Percentiles rank a stretch among this genome's conserved stretches.
Conservation (phyloP, 2,329 filamentous ascomycete genomes). For the Dendryphion nanum region DNA sequence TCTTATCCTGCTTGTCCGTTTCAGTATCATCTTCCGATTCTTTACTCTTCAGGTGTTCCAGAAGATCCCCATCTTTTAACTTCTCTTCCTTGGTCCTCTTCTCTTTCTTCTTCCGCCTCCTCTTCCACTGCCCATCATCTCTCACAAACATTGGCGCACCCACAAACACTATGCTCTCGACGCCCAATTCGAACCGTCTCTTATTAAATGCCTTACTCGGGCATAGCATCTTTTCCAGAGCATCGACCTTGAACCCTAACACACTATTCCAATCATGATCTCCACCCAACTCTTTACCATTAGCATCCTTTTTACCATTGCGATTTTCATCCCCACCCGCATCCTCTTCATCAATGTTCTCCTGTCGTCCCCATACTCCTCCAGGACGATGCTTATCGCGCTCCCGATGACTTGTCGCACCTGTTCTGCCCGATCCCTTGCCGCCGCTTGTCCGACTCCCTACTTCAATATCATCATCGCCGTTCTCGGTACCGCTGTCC, state of each 20-base stretch:
- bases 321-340: slow-evolving; percentile 16
- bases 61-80: slow-evolving; percentile 12
- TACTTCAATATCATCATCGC: slow-evolving; percentile 32
- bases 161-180: slow-evolving; percentile 41
- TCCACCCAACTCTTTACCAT: slow-evolving; percentile 20
- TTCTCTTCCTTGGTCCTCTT: slow-evolving; percentile 21
- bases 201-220: slow-evolving; percentile 40
- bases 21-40: slow-evolving; percentile 16
- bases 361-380: slow-evolving; percentile 33
- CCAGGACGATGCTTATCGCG: slow-evolving; percentile 19
- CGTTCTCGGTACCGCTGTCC: slow-evolving; percentile 37
- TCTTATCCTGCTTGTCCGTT: slow-evolving; percentile 3
- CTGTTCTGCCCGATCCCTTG: slow-evolving; percentile 27
- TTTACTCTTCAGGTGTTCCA: slow-evolving; percentile 8
- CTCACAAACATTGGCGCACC: slow-evolving; percentile 44
- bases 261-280: slow-evolving; percentile 40
- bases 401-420: slow-evolving; percentile 22
- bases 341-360: slow-evolving; percentile 38
- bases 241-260: slow-evolving; percentile 40
- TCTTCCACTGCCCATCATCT: slow-evolving; percentile 42
- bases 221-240: slow-evolving; percentile 40
- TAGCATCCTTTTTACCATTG: slow-evolving; percentile 10
- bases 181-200: slow-evolving; percentile 39
- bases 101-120: slow-evolving; percentile 30
- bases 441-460: slow-evolving; percentile 36